Base-by-base conservation (phyloP, 2,329 filamentous ascomycete species). In the Keithomyces neogunnii region DNA sequence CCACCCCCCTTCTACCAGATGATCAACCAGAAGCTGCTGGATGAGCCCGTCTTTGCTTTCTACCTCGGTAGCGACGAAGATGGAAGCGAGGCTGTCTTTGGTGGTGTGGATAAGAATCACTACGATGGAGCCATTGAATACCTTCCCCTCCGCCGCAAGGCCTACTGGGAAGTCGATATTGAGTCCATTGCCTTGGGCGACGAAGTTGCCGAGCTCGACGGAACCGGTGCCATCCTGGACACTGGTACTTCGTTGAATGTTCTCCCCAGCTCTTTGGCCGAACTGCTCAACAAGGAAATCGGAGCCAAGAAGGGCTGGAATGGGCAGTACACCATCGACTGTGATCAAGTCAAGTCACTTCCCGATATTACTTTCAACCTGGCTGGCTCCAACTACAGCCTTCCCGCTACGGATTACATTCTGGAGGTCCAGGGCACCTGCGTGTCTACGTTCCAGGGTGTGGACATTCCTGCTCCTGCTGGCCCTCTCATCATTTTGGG, bases 161-260 rank as follows among this genome's bases (percentile, higher is more conserved):
- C 93, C 47, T 99, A 99, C 82, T 99, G 93, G 93, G 93, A 99
- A 80, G 92, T 99, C 51, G 91, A 97, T 64, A 84, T 99, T 55
- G 86, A 97, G 64, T 80, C 89, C 57, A 93, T 99, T 73, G 84
- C 86, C 51, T 89, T 96, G 58, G 95, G 93, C 62, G 80, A 91
- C 49, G 82, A 88, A 66, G 85, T 82, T 59, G 91, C 91, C 55
- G 87, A 96, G 70, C 84, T 97, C 58, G 92, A 97, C 59, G 83
- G 89, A 78, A 96, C 90, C 53, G 95, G 93, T 74, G 89, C 90
- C 63, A 96, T 99, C 59, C 88, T 99, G 55, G 93, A 99, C 79
- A 99, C 93, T 51, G 93, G 93, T 64, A 99, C 93, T 67, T 99
- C 95, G 46, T 84, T 99, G 69, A 96, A 96, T 72, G 90, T 92